Evolutionary conservation across 2,329 filamentous ascomycete species (phyloP), one percentile per base, ranked within the genome.

Genomic region (Diplodia sapinea): DNA sequence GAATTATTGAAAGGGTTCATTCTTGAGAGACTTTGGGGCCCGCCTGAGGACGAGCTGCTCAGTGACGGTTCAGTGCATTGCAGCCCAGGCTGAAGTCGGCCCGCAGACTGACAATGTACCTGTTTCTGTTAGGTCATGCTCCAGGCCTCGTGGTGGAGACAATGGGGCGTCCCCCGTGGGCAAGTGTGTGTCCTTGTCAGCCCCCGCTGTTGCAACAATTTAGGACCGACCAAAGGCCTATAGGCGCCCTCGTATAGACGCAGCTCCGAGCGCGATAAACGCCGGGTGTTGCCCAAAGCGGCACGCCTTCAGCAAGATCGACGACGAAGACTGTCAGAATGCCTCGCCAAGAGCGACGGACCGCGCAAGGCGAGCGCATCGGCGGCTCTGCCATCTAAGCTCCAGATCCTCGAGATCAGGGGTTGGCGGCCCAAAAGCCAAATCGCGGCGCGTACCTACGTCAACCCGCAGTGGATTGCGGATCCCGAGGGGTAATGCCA

Each of bases 401-500:
- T 62, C 38, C 40, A 38, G 59, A 63, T 63, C 59, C 38, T 31
- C 43, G 12, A 33, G 40, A 43, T 36, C 43, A 50, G 59, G 59
- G 47, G 43, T 20, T 40, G 36, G 29, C 20, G 23, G 55, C 38
- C 40, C n/a, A 9, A 47, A 59, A 15, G 36, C 13, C 26, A 33
- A 23, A 62, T 26, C 57, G 15, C 40, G 40, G 4, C 40, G 40
- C 8, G 40, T 43, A 23, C 43, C 43, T 47, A 63, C 59, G 59
- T 63, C 47, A 63, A 51, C 23, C 13, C 29, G 59, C 43, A 20
- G 17, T 15, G 17, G 59, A 63, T 51, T 63, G 59, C 59, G 59
- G 59, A 51, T 36, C 43, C 47, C 47, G 31, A 63, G 59, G 43
- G 59, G 59, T 50, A 63, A 63, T 63, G 47, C 59, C 59, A 63